Evolutionary conservation across 345 rosid genomes (phyloP).

Genomic region (Punica granatum): DNA sequence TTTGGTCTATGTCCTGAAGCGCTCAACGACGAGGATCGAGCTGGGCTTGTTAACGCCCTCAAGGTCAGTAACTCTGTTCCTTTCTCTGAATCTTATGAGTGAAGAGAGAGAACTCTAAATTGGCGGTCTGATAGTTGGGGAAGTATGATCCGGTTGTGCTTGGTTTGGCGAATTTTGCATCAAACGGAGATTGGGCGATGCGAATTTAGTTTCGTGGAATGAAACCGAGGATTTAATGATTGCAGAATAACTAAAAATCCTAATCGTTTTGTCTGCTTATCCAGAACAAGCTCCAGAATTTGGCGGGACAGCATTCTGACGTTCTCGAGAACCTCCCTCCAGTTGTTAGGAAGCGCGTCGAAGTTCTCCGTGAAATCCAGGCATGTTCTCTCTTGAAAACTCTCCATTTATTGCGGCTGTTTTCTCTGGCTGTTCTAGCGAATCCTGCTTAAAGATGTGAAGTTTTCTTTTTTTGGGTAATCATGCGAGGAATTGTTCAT

Average conservation of each 20-base stretch:
- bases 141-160: neutral
- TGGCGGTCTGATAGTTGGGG: neutral
- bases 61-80: slow-evolving; percentile 38
- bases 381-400: slow-evolving; percentile 14
- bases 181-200: neutral
- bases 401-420: slow-evolving; percentile 8
- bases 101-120: neutral
- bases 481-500: too few species aligned
- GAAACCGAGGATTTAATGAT: neutral
- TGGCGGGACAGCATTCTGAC: slow-evolving; percentile 74
- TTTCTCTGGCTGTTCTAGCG: neutral
- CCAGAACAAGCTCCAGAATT: slow-evolving; percentile 72
- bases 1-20: slow-evolving; percentile 27
- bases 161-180: neutral
- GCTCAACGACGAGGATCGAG: slow-evolving; percentile 62
- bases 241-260: neutral
- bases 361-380: slow-evolving; percentile 86
- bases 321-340: slow-evolving; percentile 61
- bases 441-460: slow-evolving; percentile 62
- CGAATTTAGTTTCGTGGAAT: neutral
- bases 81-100: neutral
- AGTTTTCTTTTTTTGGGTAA: too few species aligned
- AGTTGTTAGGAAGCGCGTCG: slow-evolving; percentile 75
- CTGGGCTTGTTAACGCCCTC: slow-evolving; percentile 69
- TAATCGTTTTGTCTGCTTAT: neutral